Conservation (phyloP, 192 early-diverging fungal genomes). For the Mortierella hygrophila region DNA sequence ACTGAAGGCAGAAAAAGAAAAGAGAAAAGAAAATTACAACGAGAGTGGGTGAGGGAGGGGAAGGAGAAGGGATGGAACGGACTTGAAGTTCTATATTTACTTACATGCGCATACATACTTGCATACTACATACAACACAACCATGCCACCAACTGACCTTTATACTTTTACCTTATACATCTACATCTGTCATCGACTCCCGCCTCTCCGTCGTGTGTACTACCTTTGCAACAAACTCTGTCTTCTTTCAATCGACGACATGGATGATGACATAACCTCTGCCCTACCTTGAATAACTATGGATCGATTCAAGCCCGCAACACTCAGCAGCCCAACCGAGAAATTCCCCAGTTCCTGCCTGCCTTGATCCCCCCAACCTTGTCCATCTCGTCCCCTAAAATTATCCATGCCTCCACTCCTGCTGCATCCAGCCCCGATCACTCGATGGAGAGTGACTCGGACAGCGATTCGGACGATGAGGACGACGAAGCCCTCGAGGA, state of each 20-base stretch:
- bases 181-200: background rate
- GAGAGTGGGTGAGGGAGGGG: background rate
- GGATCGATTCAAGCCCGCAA: slow-evolving; percentile 25
- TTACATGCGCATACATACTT: slow-evolving; percentile 5
- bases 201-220: background rate
- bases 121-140: background rate
- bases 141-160: slow-evolving; percentile 9
- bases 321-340: slow-evolving; percentile 43
- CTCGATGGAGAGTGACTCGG: slow-evolving; percentile 52
- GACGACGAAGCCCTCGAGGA: slow-evolving; percentile 76
- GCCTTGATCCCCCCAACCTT: slow-evolving; percentile 55
- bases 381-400: slow-evolving; percentile 37
- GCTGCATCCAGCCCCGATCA: slow-evolving; percentile 53
- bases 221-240: no score
- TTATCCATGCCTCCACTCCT: slow-evolving; percentile 32
- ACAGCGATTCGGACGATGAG: slow-evolving; percentile 61
- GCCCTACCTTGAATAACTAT: background rate
- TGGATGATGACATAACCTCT: background rate
- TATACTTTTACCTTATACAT: slow-evolving; percentile 5
- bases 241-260: background rate
- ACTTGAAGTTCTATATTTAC: slow-evolving; percentile 35
- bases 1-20: background rate
- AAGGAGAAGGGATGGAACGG: slow-evolving; percentile 2
- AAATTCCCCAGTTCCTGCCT: slow-evolving; percentile 61
- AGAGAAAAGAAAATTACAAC: background rate